phyloP scores from a whole-genome alignment of 1,139 yeast genomes.

The Suhomyces anneliseae region DNA sequence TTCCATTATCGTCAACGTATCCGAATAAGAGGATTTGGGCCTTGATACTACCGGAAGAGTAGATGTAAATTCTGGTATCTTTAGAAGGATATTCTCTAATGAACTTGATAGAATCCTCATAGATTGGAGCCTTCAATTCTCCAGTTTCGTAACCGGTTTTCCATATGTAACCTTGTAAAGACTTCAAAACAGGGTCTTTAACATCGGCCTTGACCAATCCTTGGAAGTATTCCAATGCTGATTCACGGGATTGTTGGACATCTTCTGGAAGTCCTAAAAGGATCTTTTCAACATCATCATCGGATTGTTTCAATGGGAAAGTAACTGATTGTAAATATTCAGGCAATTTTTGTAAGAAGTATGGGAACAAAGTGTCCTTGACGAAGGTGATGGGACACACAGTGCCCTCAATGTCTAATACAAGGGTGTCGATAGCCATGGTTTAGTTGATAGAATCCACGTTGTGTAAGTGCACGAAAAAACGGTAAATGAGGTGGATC shows the following conservation, averaged over 20 bases:
- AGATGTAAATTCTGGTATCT: conserved; percentile 55
- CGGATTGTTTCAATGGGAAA: conserved; percentile 33
- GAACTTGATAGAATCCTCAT: conserved; percentile 65
- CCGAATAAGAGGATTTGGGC: conserved; percentile 81
- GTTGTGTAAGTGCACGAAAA: no score
- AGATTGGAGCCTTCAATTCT: conserved; percentile 74
- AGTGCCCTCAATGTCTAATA: conserved; percentile 82
- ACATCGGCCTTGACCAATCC: conserved; percentile 63
- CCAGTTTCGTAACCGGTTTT: conserved; percentile 73
- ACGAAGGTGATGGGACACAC: conserved; percentile 89
- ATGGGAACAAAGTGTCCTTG: conserved; percentile 63
- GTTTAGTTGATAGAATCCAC: background rate
- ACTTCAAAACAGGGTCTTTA: conserved; percentile 75
- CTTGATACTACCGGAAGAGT: conserved; percentile 87
- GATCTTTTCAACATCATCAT: conserved; percentile 20
- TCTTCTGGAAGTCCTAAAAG: conserved; percentile 48
- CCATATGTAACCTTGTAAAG: conserved; percentile 86
- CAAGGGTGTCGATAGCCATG: conserved; percentile 11
- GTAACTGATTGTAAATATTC: conserved; percentile 34
- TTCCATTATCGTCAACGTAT: conserved; percentile 46
- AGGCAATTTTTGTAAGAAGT: conserved; percentile 44
- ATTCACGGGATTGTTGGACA: conserved; percentile 19
- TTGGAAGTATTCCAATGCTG: conserved; percentile 47
- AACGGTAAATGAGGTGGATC: no score
- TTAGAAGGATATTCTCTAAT: conserved; percentile 39